Conservation (phyloP, 768 basidiomycete genomes). For the Hypholoma sublateritium region DNA sequence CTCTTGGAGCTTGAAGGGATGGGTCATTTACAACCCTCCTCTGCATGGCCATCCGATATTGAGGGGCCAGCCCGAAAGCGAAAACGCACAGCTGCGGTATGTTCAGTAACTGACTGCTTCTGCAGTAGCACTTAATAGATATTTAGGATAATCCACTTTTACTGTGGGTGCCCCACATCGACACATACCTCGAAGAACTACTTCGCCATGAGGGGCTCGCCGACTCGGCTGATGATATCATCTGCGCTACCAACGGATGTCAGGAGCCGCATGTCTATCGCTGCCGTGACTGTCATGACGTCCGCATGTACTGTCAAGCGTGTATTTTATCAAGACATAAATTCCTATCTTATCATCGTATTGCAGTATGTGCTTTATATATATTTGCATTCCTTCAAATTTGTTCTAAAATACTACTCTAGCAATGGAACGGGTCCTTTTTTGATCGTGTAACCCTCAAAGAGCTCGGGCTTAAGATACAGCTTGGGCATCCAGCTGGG, state of each 20-base stretch:
- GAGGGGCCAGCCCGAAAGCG: not conserved
- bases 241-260: not conserved
- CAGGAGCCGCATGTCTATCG: not conserved
- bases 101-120: too few species aligned
- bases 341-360: not conserved
- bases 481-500: slow-evolving; percentile 23
- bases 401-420: not conserved
- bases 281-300: not conserved
- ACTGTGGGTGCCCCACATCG: slow-evolving; percentile 7
- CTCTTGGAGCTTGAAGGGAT: not conserved
- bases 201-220: slow-evolving; percentile 3
- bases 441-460: slow-evolving; percentile 17
- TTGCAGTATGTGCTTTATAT: not conserved
- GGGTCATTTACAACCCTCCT: not conserved
- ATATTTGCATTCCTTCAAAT: not conserved
- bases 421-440: slow-evolving; percentile 12
- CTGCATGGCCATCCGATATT: not conserved
- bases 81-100: not conserved
- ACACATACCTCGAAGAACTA: slow-evolving; percentile 6
- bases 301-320: not conserved
- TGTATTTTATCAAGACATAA: not conserved
- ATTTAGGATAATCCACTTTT: not conserved
- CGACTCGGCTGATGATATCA: not conserved
- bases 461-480: slow-evolving; percentile 23
- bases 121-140: not conserved